phyloP scores from a whole-genome alignment of 2,329 filamentous ascomycete genomes.

The Tolypocladium guangdongense region DNA sequence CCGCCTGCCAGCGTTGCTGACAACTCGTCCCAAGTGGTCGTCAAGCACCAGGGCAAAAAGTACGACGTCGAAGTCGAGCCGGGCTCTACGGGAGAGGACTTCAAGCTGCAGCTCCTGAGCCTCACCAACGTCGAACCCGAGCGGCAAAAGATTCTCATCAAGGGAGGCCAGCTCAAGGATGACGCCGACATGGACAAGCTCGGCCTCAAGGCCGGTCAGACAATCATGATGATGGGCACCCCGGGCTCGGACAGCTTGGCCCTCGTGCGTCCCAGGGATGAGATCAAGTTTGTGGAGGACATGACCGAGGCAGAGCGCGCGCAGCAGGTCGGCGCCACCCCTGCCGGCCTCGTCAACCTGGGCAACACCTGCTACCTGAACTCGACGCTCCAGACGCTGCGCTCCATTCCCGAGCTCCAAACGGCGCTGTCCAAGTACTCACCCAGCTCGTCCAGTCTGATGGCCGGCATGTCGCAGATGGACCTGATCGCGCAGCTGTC shows the following conservation, averaged over 20 bases:
- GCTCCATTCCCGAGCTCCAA: slow-evolving; percentile 83
- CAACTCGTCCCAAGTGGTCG: slow-evolving; percentile 50
- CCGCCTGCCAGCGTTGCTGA: slow-evolving; percentile 7
- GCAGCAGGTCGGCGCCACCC: slow-evolving; percentile 69
- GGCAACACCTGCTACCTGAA: slow-evolving; percentile 99
- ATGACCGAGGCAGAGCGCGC: slow-evolving; percentile 94
- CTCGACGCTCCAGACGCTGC: slow-evolving; percentile 86
- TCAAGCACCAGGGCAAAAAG: slow-evolving; percentile 93
- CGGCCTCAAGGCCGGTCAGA: slow-evolving; percentile 74
- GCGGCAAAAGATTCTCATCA: slow-evolving; percentile 90
- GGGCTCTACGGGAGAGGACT: slow-evolving; percentile 73
- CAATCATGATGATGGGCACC: slow-evolving; percentile 94
- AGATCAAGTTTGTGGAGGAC: slow-evolving; percentile 85
- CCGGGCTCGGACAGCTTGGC: slow-evolving; percentile 54
- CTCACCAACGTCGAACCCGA: slow-evolving; percentile 93
- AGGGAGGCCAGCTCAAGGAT: slow-evolving; percentile 91
- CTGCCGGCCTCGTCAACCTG: slow-evolving; percentile 80
- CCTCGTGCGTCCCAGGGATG: slow-evolving; percentile 64
- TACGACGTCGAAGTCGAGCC: slow-evolving; percentile 89
- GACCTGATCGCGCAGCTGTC: slow-evolving; percentile 71
- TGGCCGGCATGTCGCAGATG: slow-evolving; percentile 39
- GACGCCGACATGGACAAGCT: slow-evolving; percentile 78
- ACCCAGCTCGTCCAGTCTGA: slow-evolving; percentile 15
- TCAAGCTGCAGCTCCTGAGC: slow-evolving; percentile 93
- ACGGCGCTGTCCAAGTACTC: slow-evolving; percentile 57